A percentile compares a stretch with the other conserved stretches of the same genome.
Evolutionary conservation across 2,329 filamentous ascomycete genomes (phyloP).

Genomic region (Exophiala alcalophila): DNA sequence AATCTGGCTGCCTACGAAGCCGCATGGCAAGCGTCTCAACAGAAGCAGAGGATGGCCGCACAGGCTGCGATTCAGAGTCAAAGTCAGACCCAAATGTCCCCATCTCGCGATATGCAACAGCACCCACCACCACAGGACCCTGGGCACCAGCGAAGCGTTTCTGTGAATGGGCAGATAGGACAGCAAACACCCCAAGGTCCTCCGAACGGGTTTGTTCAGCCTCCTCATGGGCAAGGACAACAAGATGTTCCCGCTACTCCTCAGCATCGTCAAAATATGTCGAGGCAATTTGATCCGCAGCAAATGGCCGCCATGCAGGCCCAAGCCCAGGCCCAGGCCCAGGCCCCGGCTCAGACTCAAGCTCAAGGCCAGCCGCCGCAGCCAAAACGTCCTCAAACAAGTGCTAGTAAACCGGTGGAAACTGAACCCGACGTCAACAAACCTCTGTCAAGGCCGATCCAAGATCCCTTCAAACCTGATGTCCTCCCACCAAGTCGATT

Average conservation of each 20-base stretch:
- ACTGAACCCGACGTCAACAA: slow-evolving; percentile 36
- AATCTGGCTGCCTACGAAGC: slow-evolving; percentile 70
- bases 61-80: slow-evolving; percentile 42
- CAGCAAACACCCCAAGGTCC: slow-evolving; percentile 20
- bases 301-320: slow-evolving; percentile 28
- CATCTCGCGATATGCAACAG: slow-evolving; percentile 34
- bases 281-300: slow-evolving; percentile 31
- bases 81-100: slow-evolving; percentile 40
- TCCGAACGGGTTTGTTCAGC: slow-evolving; percentile 40
- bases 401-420: slow-evolving; percentile 33
- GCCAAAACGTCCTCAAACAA: slow-evolving; percentile 28
- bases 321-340: slow-evolving; percentile 19
- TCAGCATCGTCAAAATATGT: slow-evolving; percentile 32
- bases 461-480: slow-evolving; percentile 48
- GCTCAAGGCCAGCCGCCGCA: too few species aligned
- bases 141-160: slow-evolving; percentile 26
- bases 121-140: too few species aligned
- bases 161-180: slow-evolving; percentile 31
- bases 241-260: slow-evolving; percentile 36
- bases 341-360: slow-evolving; percentile 25
- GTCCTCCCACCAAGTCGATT: slow-evolving; percentile 49
- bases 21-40: slow-evolving; percentile 44
- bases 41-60: slow-evolving; percentile 43
- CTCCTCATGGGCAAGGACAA: slow-evolving; percentile 12
- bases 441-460: slow-evolving; percentile 39